Conservation (phyloP, 176 grass and related monocot genomes). For the Oryza rufipogon region DNA sequence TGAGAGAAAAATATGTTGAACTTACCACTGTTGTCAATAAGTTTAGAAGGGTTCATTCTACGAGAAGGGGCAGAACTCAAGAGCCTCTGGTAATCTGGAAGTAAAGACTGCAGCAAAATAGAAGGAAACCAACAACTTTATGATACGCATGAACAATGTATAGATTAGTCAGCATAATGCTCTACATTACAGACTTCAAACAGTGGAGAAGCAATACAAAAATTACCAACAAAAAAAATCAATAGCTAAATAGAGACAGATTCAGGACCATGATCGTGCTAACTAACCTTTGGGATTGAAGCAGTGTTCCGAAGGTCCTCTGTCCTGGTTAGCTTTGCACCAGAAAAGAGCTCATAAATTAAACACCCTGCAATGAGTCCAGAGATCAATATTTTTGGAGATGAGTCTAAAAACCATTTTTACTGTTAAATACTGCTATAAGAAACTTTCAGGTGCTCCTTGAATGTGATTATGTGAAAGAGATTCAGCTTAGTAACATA, state of each 20-base stretch:
- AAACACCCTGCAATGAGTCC: slow-evolving; percentile 79
- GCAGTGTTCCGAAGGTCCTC: slow-evolving; percentile 93
- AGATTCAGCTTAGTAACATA: not conserved
- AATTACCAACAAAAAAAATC: slow-evolving; percentile 36
- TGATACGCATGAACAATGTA: not conserved
- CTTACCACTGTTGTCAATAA: slow-evolving; percentile 95
- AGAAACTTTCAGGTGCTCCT: not conserved
- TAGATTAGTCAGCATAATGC: not conserved
- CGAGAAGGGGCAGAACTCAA: slow-evolving; percentile 88
- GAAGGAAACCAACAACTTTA: slow-evolving; percentile 24
- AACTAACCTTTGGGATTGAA: slow-evolving; percentile 90
- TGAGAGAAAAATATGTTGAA: slow-evolving; percentile 28
- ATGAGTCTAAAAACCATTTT: not conserved
- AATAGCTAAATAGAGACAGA: not conserved
- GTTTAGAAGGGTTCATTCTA: slow-evolving; percentile 98
- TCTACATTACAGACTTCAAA: slow-evolving; percentile 10
- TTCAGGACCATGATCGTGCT: not conserved
- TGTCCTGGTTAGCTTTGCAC: slow-evolving; percentile 82
- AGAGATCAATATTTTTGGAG: not conserved
- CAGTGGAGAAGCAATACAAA: not conserved
- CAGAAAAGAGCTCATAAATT: slow-evolving; percentile 95
- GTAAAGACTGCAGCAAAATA: slow-evolving; percentile 69
- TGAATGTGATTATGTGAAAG: not conserved
- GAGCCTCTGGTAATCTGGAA: slow-evolving; percentile 99
- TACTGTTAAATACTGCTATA: not conserved